Evolutionary conservation across 441 rosid genomes (phyloP).

Genomic region (Populus tomentosa): DNA sequence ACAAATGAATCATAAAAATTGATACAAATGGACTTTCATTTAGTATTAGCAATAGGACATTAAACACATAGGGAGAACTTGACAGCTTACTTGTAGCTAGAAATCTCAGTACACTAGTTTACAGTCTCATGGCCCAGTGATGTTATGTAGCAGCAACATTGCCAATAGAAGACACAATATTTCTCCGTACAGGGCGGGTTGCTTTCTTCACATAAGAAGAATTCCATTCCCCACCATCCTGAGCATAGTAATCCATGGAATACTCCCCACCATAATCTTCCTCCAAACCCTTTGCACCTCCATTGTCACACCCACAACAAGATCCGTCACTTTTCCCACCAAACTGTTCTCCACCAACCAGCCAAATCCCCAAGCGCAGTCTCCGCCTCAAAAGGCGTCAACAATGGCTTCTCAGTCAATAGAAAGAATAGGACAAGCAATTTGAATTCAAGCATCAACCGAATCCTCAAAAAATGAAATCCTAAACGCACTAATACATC

Average conservation of each 20-base stretch:
- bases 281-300: constrained; percentile 7
- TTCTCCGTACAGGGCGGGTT: constrained; percentile 43
- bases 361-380: constrained; percentile 63
- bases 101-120: background rate
- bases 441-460: constrained; percentile 91
- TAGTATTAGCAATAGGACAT: background rate
- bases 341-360: constrained; percentile 77
- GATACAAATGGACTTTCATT: background rate
- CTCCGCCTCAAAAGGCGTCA: constrained; percentile 92
- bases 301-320: constrained; percentile 33
- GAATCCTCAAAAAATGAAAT: constrained; percentile 78
- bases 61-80: constrained; percentile 3
- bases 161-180: constrained; percentile 21
- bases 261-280: constrained; percentile 47
- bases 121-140: background rate
- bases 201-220: constrained; percentile 73
- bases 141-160: constrained; percentile 10
- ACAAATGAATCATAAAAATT: background rate
- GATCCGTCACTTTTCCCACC: constrained; percentile 18
- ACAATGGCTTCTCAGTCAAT: constrained; percentile 88
- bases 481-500: constrained; percentile 79
- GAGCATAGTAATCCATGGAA: constrained; percentile 96
- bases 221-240: constrained; percentile 96
- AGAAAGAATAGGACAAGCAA: constrained; percentile 88
- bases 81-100: constrained; percentile 15